Percentiles rank a stretch among this genome's conserved stretches.
These are phyloP conservation scores for Nepenthes alata DNA, from an alignment of 179 eudicot species.

Conservation along the genomic window DNA sequence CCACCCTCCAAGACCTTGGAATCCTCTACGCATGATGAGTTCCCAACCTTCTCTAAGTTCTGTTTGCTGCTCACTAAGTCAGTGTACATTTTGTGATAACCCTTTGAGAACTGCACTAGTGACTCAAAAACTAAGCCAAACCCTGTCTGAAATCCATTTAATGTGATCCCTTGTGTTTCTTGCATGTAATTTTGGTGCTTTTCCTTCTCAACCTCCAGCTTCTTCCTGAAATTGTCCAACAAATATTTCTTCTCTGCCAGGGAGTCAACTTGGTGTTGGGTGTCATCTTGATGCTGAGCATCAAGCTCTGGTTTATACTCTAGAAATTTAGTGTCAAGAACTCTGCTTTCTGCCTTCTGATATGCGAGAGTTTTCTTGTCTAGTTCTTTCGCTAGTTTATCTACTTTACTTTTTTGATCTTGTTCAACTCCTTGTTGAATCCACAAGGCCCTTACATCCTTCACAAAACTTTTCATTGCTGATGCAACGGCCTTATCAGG, in stretches of 20 bases:
- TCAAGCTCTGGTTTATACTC: conserved; percentile 35
- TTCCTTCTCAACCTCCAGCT: conserved; percentile 71
- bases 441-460: conserved; percentile 64
- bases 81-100: conserved; percentile 54
- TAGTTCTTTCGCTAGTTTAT: conserved; percentile 56
- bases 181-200: conserved; percentile 62
- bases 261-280: conserved; percentile 25
- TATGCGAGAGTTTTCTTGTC: conserved; percentile 51
- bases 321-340: conserved; percentile 38
- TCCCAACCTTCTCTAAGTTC: conserved; percentile 28
- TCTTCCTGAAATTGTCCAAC: conserved; percentile 38
- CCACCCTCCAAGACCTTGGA: conserved; percentile 26
- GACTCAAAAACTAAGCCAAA: conserved; percentile 58
- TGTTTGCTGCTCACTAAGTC: conserved; percentile 31
- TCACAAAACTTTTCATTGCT: conserved; percentile 61
- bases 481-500: conserved; percentile 61
- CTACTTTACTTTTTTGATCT: conserved; percentile 71
- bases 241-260: conserved; percentile 48
- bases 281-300: conserved; percentile 26
- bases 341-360: conserved; percentile 52
- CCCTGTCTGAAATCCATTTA: conserved; percentile 80
- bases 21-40: conserved; percentile 27
- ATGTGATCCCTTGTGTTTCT: conserved; percentile 61
- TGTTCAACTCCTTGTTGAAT: conserved; percentile 81
- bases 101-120: conserved; percentile 60